Percentiles rank a stretch among this genome's conserved stretches.
These are phyloP conservation scores for Nakaseomyces nivariensis DNA, from an alignment of 1,139 yeast genomes.

Conservation along the genomic window DNA sequence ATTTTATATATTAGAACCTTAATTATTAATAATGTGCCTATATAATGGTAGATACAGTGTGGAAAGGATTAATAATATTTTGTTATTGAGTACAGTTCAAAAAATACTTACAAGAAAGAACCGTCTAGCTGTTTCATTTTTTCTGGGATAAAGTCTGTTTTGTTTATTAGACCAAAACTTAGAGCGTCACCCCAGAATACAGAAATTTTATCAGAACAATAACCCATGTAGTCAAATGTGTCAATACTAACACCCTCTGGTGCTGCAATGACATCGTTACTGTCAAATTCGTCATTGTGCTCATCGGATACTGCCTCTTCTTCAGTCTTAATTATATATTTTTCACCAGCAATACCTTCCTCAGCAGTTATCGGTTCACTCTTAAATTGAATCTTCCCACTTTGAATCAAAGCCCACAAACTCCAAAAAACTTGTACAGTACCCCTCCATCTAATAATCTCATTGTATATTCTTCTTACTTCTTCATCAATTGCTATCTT, in stretches of 20 bases:
- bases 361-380: conserved; percentile 16
- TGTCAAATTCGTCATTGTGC: conserved; percentile 31
- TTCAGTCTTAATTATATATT: conserved; percentile 31
- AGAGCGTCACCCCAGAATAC: conserved; percentile 68
- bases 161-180: conserved; percentile 45
- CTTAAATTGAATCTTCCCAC: conserved; percentile 34
- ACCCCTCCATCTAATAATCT: conserved; percentile 70
- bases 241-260: conserved; percentile 47
- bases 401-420: conserved; percentile 84
- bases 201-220: conserved; percentile 65
- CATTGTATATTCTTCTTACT: conserved; percentile 50
- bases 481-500: conserved; percentile 39
- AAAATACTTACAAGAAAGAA: neutral
- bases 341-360: conserved; percentile 37
- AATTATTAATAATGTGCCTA: too few relatives aligned
- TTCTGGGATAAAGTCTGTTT: conserved; percentile 20
- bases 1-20: too few relatives aligned
- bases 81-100: neutral
- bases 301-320: conserved; percentile 14
- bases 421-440: conserved; percentile 76
- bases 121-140: neutral
- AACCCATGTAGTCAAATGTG: conserved; percentile 68
- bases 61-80: too few relatives aligned
- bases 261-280: conserved; percentile 2
- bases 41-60: too few relatives aligned